Conservation (phyloP, 1,139 yeast species). For the Taphrina confusa region DNA sequence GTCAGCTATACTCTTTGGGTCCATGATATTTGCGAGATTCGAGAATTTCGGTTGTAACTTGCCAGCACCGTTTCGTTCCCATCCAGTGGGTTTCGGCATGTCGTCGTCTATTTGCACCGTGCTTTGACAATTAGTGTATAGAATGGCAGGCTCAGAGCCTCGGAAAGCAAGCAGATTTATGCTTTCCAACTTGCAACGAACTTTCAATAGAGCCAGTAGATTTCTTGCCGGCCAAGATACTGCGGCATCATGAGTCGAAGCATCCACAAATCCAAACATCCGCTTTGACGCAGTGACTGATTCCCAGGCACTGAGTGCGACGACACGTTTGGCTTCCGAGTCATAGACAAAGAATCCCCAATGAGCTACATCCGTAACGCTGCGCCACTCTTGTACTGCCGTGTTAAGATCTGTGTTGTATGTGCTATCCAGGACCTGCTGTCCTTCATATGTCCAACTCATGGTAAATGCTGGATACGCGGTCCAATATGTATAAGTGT, state of each 20-base stretch:
- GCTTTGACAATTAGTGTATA: neutral
- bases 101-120: neutral
- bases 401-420: constrained; percentile 1
- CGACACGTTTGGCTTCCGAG: neutral
- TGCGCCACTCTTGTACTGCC: neutral
- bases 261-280: constrained; percentile 61
- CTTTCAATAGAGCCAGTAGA: constrained; percentile 58
- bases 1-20: constrained; percentile 77
- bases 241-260: constrained; percentile 49
- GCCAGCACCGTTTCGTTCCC: constrained; percentile 74
- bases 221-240: constrained; percentile 71
- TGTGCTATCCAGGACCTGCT: neutral
- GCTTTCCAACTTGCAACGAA: constrained; percentile 45
- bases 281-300: constrained; percentile 7
- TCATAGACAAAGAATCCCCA: constrained; percentile 23
- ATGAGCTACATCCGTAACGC: neutral
- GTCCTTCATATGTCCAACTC: neutral
- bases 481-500: constrained; percentile 85
- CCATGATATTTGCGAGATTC: constrained; percentile 74
- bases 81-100: constrained; percentile 58
- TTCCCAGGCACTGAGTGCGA: neutral
- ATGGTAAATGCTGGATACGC: constrained; percentile 65
- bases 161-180: constrained; percentile 51
- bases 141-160: constrained; percentile 32
- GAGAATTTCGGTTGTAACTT: constrained; percentile 79